Conservation (phyloP, 1,284 basidiomycete species). For the Malassezia vespertilionis region DNA sequence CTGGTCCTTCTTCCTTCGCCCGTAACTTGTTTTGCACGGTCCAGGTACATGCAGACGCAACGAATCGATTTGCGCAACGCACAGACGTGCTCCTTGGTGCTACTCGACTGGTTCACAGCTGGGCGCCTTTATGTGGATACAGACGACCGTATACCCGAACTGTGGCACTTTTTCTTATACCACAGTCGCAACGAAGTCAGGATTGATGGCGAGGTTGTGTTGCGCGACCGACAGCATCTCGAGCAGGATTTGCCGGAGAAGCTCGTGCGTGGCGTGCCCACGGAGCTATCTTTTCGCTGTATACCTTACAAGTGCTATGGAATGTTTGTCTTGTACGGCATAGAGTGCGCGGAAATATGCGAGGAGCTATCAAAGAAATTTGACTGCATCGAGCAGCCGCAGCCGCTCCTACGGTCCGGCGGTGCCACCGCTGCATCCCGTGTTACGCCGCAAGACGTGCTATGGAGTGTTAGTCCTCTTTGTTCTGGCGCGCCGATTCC, state of each 20-base stretch:
- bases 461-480: conserved; percentile 63
- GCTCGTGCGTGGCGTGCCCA: neutral
- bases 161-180: conserved; percentile 78
- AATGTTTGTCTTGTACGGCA: conserved; percentile 64
- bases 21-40: conserved; percentile 35
- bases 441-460: conserved; percentile 52
- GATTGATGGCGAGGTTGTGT: conserved; percentile 57
- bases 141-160: conserved; percentile 58
- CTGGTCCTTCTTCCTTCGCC: conserved; percentile 38
- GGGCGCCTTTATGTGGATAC: conserved; percentile 24
- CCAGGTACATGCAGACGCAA: conserved; percentile 38
- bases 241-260: conserved; percentile 51
- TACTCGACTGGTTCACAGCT: conserved; percentile 45
- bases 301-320: conserved; percentile 74
- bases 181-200: conserved; percentile 74
- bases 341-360: conserved; percentile 52
- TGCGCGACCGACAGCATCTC: conserved; percentile 65
- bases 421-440: conserved; percentile 50
- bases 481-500: conserved; percentile 4
- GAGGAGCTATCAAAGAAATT: conserved; percentile 53
- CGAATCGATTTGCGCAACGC: conserved; percentile 31
- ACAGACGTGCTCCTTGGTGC: conserved; percentile 24
- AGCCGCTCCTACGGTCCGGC: conserved; percentile 11
- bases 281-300: conserved; percentile 55
- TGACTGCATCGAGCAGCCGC: conserved; percentile 53